A percentile compares a stretch with the other conserved stretches of the same genome.
phyloP scores from a whole-genome alignment of 371 early-diverging fungal species.

The Chytridiales sp. region DNA sequence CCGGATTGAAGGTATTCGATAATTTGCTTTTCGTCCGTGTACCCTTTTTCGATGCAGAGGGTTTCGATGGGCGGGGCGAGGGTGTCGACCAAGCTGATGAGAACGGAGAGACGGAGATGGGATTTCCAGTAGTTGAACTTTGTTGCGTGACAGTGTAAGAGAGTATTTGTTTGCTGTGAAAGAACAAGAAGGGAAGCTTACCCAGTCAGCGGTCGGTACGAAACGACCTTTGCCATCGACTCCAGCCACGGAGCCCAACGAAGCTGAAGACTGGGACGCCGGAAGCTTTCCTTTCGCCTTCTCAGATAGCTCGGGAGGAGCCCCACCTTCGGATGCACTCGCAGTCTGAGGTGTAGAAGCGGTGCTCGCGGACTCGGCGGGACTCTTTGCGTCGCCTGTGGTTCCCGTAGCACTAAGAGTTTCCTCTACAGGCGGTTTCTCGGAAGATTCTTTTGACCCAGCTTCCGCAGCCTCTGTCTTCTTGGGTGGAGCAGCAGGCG shows the following conservation, averaged over 20 bases:
- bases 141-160: background rate
- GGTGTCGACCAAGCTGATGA: slow-evolving; percentile 58
- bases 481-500: background rate
- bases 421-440: background rate
- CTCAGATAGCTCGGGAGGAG: slow-evolving; percentile 49
- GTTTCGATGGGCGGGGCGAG: slow-evolving; percentile 65
- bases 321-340: background rate
- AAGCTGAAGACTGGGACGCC: too few species aligned
- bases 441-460: slow-evolving; percentile 12
- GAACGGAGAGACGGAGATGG: slow-evolving; percentile 63
- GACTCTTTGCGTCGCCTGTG: background rate
- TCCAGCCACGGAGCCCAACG: too few species aligned
- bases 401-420: background rate
- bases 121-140: slow-evolving; percentile 62
- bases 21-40: slow-evolving; percentile 46
- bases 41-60: slow-evolving; percentile 37
- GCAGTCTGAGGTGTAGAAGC: background rate
- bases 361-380: slow-evolving; percentile 8
- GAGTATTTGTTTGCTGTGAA: background rate
- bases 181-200: slow-evolving; percentile 22
- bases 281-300: slow-evolving; percentile 60
- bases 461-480: background rate
- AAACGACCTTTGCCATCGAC: slow-evolving; percentile 37
- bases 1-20: slow-evolving; percentile 39
- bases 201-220: slow-evolving; percentile 56